Evolutionary conservation across 1,139 yeast species (phyloP).

Genomic region (Candida frijolesensis): DNA sequence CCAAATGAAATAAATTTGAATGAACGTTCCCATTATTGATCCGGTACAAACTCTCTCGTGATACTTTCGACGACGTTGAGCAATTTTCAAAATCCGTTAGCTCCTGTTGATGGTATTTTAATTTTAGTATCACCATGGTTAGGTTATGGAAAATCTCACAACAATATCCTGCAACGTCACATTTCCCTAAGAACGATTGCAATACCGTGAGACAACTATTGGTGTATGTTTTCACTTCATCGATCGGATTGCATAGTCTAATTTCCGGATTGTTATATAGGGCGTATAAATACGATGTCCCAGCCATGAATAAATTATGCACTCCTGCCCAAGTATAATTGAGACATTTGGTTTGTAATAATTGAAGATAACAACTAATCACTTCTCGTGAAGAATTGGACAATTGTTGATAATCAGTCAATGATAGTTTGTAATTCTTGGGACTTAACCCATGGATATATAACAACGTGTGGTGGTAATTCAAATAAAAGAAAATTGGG

Average conservation of each 20-base stretch:
- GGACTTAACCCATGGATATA: constrained; percentile 80
- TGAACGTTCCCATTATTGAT: constrained; percentile 33
- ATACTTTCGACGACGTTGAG: constrained; percentile 11
- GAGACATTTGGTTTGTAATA: constrained; percentile 57
- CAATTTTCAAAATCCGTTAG: constrained; percentile 25
- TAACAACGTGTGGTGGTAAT: constrained; percentile 75
- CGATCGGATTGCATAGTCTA: constrained; percentile 46
- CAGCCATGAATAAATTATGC: constrained; percentile 86
- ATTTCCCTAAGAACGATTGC: constrained; percentile 61
- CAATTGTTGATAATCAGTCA: constrained; percentile 57
- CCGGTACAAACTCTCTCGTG: constrained; percentile 19
- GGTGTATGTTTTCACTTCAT: constrained; percentile 57
- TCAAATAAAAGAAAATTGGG: constrained; percentile 66
- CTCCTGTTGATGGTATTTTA: constrained; percentile 46
- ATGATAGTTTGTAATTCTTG: constrained; percentile 55
- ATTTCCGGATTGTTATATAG: constrained; percentile 67
- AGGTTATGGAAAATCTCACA: constrained; percentile 71
- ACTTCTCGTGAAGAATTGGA: constrained; percentile 67
- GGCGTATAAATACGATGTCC: constrained; percentile 78
- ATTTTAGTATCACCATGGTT: constrained; percentile 68
- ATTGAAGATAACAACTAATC: constrained; percentile 60
- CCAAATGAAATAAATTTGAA: constrained; percentile 39
- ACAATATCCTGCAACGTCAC: constrained; percentile 80
- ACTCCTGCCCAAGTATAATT: constrained; percentile 95
- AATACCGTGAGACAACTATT: constrained; percentile 63